Evolutionary conservation across 331 rosid species (phyloP).

Genomic region (Erythrophleum ivorense): DNA sequence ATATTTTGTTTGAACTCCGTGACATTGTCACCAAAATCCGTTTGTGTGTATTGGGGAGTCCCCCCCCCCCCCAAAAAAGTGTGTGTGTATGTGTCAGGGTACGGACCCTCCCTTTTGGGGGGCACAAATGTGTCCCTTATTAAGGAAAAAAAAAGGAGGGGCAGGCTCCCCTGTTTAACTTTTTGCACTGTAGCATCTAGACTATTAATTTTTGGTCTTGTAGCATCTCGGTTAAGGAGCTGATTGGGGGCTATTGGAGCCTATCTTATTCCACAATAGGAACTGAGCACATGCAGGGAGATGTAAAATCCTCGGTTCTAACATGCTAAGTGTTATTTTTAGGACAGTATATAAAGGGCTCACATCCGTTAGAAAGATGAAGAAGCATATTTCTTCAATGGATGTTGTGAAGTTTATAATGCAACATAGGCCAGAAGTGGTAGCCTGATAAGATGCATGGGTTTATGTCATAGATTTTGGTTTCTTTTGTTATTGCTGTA

Average conservation of each 20-base stretch:
- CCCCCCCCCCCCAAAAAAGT: no score
- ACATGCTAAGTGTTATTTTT: neutral
- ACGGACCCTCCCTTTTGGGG: no score
- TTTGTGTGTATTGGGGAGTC: no score
- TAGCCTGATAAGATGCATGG: slow-evolving; percentile 9
- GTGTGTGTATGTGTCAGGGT: no score
- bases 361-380: neutral
- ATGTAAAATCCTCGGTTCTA: neutral
- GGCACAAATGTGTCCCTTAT: no score
- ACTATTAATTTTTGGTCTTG: no score
- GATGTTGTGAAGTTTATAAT: neutral
- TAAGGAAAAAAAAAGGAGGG: no score
- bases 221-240: no score
- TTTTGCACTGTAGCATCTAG: no score
- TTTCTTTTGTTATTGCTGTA: neutral
- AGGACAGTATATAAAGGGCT: neutral
- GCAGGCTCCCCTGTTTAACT: no score
- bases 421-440: neutral
- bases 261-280: neutral
- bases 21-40: no score
- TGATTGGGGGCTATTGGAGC: neutral
- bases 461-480: neutral
- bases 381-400: neutral
- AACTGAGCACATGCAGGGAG: neutral
- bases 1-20: no score